Evolutionary conservation across 2,329 filamentous ascomycete genomes (phyloP).

Genomic region (Ambrosiella beaveri): DNA sequence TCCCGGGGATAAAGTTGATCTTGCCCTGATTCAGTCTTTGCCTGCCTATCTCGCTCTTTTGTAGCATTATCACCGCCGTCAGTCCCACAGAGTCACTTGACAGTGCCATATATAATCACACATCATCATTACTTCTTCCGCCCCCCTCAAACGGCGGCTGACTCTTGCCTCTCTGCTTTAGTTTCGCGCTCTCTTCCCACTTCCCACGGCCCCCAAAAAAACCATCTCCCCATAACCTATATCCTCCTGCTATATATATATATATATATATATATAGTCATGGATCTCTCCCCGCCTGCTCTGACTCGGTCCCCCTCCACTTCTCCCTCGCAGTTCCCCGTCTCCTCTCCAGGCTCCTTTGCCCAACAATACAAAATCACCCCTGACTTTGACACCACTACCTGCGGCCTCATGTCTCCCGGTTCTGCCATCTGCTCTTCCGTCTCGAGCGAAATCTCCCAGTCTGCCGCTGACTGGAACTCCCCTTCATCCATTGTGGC

Average conservation of each 20-base stretch:
- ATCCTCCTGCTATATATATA: neutral
- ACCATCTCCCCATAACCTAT: neutral
- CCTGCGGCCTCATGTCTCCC: neutral
- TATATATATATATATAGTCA: constrained; percentile 5
- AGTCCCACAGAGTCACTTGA: neutral
- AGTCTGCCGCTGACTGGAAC: constrained; percentile 29
- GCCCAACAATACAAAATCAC: constrained; percentile 24
- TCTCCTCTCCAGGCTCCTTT: constrained; percentile 28
- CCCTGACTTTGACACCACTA: neutral
- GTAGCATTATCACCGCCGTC: too few relatives aligned
- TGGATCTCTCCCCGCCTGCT: constrained; percentile 16
- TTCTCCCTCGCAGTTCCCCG: constrained; percentile 26
- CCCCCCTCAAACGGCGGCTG: too few relatives aligned
- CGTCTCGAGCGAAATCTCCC: constrained; percentile 21
- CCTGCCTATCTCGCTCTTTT: neutral
- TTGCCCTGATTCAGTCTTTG: neutral
- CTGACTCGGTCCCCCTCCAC: constrained; percentile 15
- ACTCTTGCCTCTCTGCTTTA: too few relatives aligned
- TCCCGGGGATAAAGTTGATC: neutral
- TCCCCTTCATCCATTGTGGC: constrained; percentile 24
- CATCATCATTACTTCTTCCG: neutral
- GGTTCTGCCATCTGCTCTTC: constrained; percentile 16
- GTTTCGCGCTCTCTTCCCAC: neutral
- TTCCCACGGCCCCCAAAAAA: neutral
- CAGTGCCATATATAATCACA: neutral